Conservation (phyloP, 2,329 filamentous ascomycete species). For the Stagonosporopsis tanaceti region DNA sequence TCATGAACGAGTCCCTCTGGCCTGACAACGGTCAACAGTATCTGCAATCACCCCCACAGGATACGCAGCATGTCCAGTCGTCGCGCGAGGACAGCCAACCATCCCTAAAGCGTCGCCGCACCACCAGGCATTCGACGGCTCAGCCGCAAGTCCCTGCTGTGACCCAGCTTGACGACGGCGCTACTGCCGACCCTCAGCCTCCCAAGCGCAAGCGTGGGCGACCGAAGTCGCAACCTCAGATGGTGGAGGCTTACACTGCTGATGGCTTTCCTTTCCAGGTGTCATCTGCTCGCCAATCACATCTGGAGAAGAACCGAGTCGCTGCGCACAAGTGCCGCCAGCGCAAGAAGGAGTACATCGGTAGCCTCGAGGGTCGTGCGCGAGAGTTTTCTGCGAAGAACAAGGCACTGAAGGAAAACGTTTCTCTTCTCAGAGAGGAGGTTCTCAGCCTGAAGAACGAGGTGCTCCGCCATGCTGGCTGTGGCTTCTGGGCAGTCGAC, state of each 20-base stretch:
- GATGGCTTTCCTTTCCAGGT: constrained; percentile 47
- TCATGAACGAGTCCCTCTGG: constrained; percentile 40
- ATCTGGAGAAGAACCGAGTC: constrained; percentile 73
- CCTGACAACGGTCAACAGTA: constrained; percentile 14
- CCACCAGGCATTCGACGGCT: constrained; percentile 25
- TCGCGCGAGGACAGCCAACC: constrained; percentile 18
- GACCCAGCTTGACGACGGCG: constrained; percentile 22
- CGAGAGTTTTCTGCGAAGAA: constrained; percentile 49
- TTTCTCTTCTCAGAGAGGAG: constrained; percentile 46
- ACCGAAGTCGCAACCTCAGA: constrained; percentile 46
- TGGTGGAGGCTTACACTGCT: constrained; percentile 40
- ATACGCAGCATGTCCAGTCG: constrained; percentile 16
- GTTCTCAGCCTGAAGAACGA: constrained; percentile 49
- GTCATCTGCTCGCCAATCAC: constrained; percentile 46
- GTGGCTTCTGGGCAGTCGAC: constrained; percentile 49
- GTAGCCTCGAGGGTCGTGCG: constrained; percentile 58
- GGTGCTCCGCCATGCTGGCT: constrained; percentile 47
- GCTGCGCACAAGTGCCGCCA: constrained; percentile 78
- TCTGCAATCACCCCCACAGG: constrained; percentile 3
- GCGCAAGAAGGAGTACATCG: constrained; percentile 69
- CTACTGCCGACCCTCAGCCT: constrained; percentile 32
- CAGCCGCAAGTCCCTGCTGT: constrained; percentile 9
- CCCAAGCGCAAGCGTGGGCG: constrained; percentile 49
- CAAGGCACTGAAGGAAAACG: constrained; percentile 45
- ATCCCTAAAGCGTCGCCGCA: constrained; percentile 40